These are phyloP conservation scores for Grigorovia yakushimaensis DNA, from an alignment of 805 yeast species.

Conservation along the genomic window DNA sequence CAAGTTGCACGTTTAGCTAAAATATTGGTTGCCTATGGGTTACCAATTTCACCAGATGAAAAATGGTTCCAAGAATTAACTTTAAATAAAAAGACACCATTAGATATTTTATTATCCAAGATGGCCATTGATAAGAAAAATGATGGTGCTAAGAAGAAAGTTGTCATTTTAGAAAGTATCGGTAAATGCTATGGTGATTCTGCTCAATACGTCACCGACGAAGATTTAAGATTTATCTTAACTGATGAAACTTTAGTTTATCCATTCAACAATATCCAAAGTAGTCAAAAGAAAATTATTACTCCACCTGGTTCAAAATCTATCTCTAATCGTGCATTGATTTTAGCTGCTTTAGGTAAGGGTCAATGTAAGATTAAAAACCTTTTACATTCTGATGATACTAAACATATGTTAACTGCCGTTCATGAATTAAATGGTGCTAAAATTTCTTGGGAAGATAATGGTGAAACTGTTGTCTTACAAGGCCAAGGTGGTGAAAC, in stretches of 20 bases:
- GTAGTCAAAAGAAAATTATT: slow-evolving; percentile 30
- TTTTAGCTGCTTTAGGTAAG: slow-evolving; percentile 82
- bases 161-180: slow-evolving; percentile 71
- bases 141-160: slow-evolving; percentile 83
- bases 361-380: slow-evolving; percentile 80
- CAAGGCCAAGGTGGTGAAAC: slow-evolving; percentile 76
- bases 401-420: slow-evolving; percentile 89
- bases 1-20: slow-evolving; percentile 86
- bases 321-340: slow-evolving; percentile 87
- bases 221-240: slow-evolving; percentile 68
- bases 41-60: slow-evolving; percentile 75
- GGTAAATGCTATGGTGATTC: slow-evolving; percentile 84
- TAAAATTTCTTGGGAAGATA: slow-evolving; percentile 67
- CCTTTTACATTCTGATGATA: slow-evolving; percentile 90
- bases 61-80: slow-evolving; percentile 62
- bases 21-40: slow-evolving; percentile 73
- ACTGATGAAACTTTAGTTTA: slow-evolving; percentile 72
- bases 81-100: slow-evolving; percentile 60
- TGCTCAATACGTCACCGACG: slow-evolving; percentile 78
- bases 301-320: slow-evolving; percentile 97
- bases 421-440: slow-evolving; percentile 75
- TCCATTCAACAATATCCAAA: slow-evolving; percentile 35
- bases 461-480: slow-evolving; percentile 81
- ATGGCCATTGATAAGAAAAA: slow-evolving; percentile 97
- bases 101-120: slow-evolving; percentile 61